A percentile compares a stretch with the other conserved stretches of the same genome.
These are phyloP conservation scores for Lotmaria passim DNA, from an alignment of 208 protist genomes.

Conservation along the genomic window DNA sequence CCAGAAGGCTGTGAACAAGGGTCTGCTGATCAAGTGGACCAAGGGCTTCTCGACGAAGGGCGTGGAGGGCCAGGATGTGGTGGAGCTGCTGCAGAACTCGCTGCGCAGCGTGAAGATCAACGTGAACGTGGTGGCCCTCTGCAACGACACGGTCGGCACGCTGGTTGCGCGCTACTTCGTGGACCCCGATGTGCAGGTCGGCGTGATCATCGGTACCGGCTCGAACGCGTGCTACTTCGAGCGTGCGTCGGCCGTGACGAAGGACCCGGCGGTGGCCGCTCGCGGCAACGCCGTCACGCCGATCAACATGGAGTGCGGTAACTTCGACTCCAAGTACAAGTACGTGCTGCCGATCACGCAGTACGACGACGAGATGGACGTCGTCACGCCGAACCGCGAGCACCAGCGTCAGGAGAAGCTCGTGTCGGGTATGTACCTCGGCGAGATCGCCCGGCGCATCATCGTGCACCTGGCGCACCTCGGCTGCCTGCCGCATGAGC, in stretches of 20 bases:
- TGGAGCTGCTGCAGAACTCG: slow-evolving; percentile 82
- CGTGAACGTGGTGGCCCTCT: slow-evolving; percentile 84
- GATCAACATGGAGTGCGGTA: slow-evolving; percentile 94
- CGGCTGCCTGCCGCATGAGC: slow-evolving; percentile 57
- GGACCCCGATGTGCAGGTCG: slow-evolving; percentile 68
- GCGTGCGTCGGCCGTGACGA: slow-evolving; percentile 68
- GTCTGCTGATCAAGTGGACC: slow-evolving; percentile 90
- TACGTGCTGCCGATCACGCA: slow-evolving; percentile 70
- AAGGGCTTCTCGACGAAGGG: slow-evolving; percentile 91
- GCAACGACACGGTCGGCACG: slow-evolving; percentile 94
- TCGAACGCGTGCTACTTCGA: slow-evolving; percentile 93
- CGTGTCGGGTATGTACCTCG: slow-evolving; percentile 92
- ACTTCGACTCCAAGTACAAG: slow-evolving; percentile 87
- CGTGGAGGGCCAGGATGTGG: slow-evolving; percentile 89
- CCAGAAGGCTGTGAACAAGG: slow-evolving; percentile 77
- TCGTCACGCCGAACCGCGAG: slow-evolving; percentile 64
- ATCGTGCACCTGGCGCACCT: slow-evolving; percentile 55
- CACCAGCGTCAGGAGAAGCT: slow-evolving; percentile 88
- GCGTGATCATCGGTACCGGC: slow-evolving; percentile 92
- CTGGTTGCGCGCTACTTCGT: slow-evolving; percentile 78
- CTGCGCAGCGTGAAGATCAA: slow-evolving; percentile 66
- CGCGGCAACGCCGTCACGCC: slow-evolving; percentile 57
- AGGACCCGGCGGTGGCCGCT: slow-evolving; percentile 60
- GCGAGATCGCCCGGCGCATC: slow-evolving; percentile 79
- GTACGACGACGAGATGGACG: slow-evolving; percentile 81